Percentiles rank a stretch among this genome's conserved stretches.
Evolutionary conservation across 148 eudicot species (phyloP).

Genomic region (Cornus controversa): DNA sequence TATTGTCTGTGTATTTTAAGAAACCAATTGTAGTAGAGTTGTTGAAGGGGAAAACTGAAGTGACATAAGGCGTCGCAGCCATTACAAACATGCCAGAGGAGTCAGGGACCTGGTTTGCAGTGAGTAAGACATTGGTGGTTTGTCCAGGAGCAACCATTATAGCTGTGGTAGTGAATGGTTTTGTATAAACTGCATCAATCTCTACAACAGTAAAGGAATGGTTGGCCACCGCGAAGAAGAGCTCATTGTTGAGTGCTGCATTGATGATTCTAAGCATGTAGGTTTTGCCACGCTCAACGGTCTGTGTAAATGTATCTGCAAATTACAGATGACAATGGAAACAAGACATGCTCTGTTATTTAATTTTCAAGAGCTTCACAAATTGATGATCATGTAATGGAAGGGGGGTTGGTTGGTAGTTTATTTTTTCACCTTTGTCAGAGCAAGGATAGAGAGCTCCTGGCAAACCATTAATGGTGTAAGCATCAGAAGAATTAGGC

Average conservation of each 20-base stretch:
- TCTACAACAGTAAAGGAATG: slow-evolving; percentile 38
- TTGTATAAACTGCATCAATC: slow-evolving; percentile 34
- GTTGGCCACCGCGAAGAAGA: slow-evolving; percentile 32
- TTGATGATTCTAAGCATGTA: slow-evolving; percentile 38
- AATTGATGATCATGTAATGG: not conserved
- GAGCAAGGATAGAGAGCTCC: slow-evolving; percentile 36
- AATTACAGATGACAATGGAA: not conserved
- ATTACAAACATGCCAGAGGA: slow-evolving; percentile 26
- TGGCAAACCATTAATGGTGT: slow-evolving; percentile 42
- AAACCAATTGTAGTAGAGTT: slow-evolving; percentile 33
- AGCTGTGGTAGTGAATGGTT: slow-evolving; percentile 30
- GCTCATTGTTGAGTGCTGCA: slow-evolving; percentile 36
- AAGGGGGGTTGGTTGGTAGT: not conserved
- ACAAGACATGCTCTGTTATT: too few species aligned
- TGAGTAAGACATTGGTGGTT: slow-evolving; percentile 29
- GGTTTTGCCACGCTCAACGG: slow-evolving; percentile 28
- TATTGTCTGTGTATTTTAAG: slow-evolving; percentile 23
- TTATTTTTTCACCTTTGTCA: slow-evolving; percentile 20
- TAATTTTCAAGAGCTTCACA: too few species aligned
- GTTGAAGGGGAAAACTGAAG: slow-evolving; percentile 35
- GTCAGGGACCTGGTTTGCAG: slow-evolving; percentile 22
- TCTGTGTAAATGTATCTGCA: slow-evolving; percentile 33
- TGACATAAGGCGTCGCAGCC: slow-evolving; percentile 43
- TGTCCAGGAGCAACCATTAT: slow-evolving; percentile 43
- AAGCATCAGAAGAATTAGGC: slow-evolving; percentile 37